Percentiles rank a stretch among this genome's conserved stretches.
Evolutionary conservation across 306 rosid genomes (phyloP).

Genomic region (Prunus dulcis): DNA sequence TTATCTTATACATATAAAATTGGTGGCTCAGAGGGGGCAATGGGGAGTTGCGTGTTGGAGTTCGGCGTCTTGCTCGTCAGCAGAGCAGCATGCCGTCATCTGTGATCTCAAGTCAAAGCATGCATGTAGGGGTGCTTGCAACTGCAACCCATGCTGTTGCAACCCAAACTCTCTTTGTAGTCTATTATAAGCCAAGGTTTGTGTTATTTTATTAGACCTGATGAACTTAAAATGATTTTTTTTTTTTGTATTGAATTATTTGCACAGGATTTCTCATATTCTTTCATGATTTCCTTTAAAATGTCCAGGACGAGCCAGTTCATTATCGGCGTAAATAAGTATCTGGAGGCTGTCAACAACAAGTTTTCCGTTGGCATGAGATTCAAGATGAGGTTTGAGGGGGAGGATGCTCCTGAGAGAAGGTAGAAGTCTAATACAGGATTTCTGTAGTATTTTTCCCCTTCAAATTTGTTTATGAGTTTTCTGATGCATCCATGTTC

Average conservation of each 20-base stretch:
- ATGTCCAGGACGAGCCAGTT: conserved; percentile 71
- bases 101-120: conserved; percentile 90
- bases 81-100: conserved; percentile 85
- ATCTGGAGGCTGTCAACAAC: conserved; percentile 51
- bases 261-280: conserved; percentile 1
- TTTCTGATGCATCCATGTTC: conserved; percentile 20
- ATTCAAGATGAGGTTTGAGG: conserved; percentile 83
- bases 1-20: conserved; percentile 20
- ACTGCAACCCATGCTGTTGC: conserved; percentile 95
- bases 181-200: conserved; percentile 92
- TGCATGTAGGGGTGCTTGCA: conserved; percentile 96
- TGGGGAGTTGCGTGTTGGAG: conserved; percentile 87
- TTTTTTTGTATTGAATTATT: background rate
- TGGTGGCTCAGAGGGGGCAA: conserved; percentile 55
- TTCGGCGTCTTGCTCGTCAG: conserved; percentile 78
- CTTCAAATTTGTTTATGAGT: background rate
- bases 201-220: conserved; percentile 6
- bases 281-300: conserved; percentile 17
- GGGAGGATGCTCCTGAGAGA: conserved; percentile 87
- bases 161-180: conserved; percentile 70
- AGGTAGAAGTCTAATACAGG: conserved; percentile 45
- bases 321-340: conserved; percentile 66
- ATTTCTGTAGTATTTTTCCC: background rate
- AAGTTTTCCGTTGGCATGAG: conserved; percentile 72
- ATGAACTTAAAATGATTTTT: background rate